These are phyloP conservation scores for Erysimum cheiranthoides DNA, from an alignment of 345 rosid genomes.

Conservation along the genomic window DNA sequence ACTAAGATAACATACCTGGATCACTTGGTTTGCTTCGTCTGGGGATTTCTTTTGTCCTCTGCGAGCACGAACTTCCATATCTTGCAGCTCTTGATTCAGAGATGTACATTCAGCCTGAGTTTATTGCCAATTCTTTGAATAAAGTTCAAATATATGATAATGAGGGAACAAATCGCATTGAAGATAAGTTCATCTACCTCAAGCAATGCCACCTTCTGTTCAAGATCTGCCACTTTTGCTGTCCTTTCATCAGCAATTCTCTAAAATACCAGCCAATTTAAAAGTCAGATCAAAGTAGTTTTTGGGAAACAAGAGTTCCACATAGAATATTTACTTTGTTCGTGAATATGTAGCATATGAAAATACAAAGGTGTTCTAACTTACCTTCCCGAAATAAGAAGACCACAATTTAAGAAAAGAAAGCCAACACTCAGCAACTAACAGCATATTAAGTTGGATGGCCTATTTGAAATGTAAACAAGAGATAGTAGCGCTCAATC, in stretches of 20 bases:
- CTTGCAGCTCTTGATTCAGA: conserved; percentile 92
- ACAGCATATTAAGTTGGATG: conserved; percentile 29
- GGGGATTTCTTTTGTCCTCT: conserved; percentile 89
- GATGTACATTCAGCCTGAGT: conserved; percentile 86
- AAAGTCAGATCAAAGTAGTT: conserved; percentile 29
- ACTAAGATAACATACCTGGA: conserved; percentile 67
- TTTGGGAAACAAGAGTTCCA: conserved; percentile 23
- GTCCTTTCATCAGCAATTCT: conserved; percentile 94
- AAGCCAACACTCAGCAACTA: conserved; percentile 19
- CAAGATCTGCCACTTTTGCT: conserved; percentile 83
- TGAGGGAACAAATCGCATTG: conserved; percentile 4
- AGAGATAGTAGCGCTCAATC: conserved; percentile 10
- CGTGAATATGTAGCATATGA: conserved; percentile 5
- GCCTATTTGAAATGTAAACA: conserved; percentile 28
- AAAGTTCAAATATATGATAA: conserved; percentile 22
- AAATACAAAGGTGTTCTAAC: conserved; percentile 25
- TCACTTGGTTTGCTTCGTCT: conserved; percentile 88
- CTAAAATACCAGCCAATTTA: conserved; percentile 48
- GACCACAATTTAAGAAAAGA: conserved; percentile 12
- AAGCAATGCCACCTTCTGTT: conserved; percentile 89
- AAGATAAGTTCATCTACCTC: conserved; percentile 63
- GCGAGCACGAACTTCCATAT: conserved; percentile 84
- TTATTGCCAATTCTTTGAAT: conserved; percentile 35
- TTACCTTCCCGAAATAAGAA: neutral
- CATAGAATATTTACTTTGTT: conserved; percentile 8